Evolutionary conservation across 441 rosid species (phyloP), one percentile per base, ranked within the genome.

Genomic region (Erysimum cheiri): DNA sequence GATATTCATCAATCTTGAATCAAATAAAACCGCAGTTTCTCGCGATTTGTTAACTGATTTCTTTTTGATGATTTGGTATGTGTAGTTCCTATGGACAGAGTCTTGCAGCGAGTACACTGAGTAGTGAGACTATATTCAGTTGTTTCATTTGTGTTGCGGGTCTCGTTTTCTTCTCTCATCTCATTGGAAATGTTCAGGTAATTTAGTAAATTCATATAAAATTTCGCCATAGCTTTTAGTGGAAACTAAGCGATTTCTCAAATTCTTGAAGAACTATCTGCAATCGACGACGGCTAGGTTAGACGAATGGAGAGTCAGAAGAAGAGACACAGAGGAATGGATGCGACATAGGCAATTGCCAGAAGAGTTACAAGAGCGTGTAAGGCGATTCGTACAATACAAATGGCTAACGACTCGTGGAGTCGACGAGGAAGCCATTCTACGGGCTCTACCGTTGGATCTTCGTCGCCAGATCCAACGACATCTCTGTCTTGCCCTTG

Each of bases 321-420:
- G 96, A 78, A 85, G 87, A 77, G 98, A 92, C 69, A 90, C 98
- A 10, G 98, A 92, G 77, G 96, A 92, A 78, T 92, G 98, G 98
- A 92, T 92, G 95, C 86, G 92, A 73, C 98, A 90, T 66, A 87
- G 98, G 3, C 96, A 86, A 40, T 78, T 92, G 71, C 98, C 98
- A 28, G 77, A 69, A 3, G 89, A 88, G 52, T 69, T 90, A 71
- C 93, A 87, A 72, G 93, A 85, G 39, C 88, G 95, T n/a, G 93
- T 90, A 14, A 88, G 96, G 62, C 86, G 85, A 11, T 92, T 90
- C 39, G 95, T 90, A 60, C 96, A 92, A 47, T 87, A 85, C 78
- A 87, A 88, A 80, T 92, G 95, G 96, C 68, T 87, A 44, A 88
- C 93, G 17, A 90, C 92, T 4, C 83, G 92, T 73, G 98, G 95